phyloP scores from a whole-genome alignment of 2,329 filamentous ascomycete genomes.

The Alternaria arbusti region DNA sequence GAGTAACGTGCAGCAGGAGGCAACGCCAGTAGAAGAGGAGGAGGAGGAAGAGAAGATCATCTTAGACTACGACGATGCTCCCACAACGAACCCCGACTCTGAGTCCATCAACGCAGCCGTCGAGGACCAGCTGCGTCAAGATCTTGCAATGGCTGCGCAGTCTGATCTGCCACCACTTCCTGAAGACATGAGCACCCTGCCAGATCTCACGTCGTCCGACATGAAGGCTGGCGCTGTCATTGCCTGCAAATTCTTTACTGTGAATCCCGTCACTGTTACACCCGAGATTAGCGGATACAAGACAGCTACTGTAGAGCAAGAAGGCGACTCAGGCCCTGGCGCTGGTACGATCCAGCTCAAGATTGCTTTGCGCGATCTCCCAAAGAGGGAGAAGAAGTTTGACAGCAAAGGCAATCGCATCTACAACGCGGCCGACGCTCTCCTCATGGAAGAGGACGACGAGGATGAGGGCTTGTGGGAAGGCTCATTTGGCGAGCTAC shows the following conservation, averaged over 20 bases:
- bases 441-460: slow-evolving; percentile 34
- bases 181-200: slow-evolving; percentile 61
- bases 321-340: slow-evolving; percentile 52
- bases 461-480: slow-evolving; percentile 37
- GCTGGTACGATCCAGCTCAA: slow-evolving; percentile 64
- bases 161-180: slow-evolving; percentile 71
- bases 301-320: slow-evolving; percentile 66
- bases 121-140: slow-evolving; percentile 47
- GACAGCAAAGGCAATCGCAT: slow-evolving; percentile 75
- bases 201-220: slow-evolving; percentile 57
- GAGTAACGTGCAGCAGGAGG: slow-evolving; percentile 41
- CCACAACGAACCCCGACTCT: slow-evolving; percentile 25
- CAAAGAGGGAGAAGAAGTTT: slow-evolving; percentile 62
- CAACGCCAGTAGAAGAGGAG: slow-evolving; percentile 51
- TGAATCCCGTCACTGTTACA: slow-evolving; percentile 67
- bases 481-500: slow-evolving; percentile 34
- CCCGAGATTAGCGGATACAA: slow-evolving; percentile 67
- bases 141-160: slow-evolving; percentile 52
- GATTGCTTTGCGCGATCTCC: slow-evolving; percentile 73
- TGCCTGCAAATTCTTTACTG: slow-evolving; percentile 69
- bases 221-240: slow-evolving; percentile 68
- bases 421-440: slow-evolving; percentile 67
- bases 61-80: slow-evolving; percentile 44
- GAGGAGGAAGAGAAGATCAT: slow-evolving; percentile 38
- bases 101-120: slow-evolving; percentile 29